Conservation (phyloP, 2,329 filamentous ascomycete genomes). For the Fusarium sp. region DNA sequence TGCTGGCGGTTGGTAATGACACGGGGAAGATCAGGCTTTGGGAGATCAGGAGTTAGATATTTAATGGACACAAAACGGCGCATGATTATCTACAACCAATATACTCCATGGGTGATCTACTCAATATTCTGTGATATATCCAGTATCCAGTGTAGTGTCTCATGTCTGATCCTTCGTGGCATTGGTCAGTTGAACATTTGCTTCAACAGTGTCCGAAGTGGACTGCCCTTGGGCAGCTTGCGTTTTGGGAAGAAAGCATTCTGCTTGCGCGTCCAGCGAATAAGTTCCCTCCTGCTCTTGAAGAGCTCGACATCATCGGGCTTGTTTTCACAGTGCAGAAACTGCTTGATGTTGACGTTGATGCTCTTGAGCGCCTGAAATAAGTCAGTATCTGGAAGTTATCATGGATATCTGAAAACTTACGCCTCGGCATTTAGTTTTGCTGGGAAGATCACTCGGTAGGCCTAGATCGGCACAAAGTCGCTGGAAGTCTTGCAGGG, state of each 20-base stretch:
- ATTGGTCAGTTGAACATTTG: background rate
- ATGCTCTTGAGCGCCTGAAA: constrained; percentile 55
- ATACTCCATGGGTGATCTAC: background rate
- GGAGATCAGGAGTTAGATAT: constrained; percentile 78
- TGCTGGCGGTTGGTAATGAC: constrained; percentile 90
- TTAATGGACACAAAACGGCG: constrained; percentile 39
- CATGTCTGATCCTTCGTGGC: background rate
- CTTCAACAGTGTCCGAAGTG: constrained; percentile 46
- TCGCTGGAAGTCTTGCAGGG: constrained; percentile 58
- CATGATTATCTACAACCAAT: constrained; percentile 20
- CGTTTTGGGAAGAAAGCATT: constrained; percentile 51
- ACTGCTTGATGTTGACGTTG: constrained; percentile 63
- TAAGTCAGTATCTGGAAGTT: background rate
- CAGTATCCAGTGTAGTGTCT: background rate
- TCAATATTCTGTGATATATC: background rate
- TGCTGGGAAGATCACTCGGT: constrained; percentile 52
- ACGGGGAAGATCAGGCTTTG: constrained; percentile 88
- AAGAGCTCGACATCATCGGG: constrained; percentile 50
- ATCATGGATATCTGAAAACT: background rate
- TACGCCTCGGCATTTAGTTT: constrained; percentile 60
- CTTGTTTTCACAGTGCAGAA: constrained; percentile 53
- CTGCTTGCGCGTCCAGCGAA: constrained; percentile 12
- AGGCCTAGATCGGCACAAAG: constrained; percentile 60
- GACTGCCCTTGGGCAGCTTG: constrained; percentile 54
- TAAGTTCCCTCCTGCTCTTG: constrained; percentile 47